phyloP scores from a whole-genome alignment of 176 grass and related monocot species.

The Poa pratensis region DNA sequence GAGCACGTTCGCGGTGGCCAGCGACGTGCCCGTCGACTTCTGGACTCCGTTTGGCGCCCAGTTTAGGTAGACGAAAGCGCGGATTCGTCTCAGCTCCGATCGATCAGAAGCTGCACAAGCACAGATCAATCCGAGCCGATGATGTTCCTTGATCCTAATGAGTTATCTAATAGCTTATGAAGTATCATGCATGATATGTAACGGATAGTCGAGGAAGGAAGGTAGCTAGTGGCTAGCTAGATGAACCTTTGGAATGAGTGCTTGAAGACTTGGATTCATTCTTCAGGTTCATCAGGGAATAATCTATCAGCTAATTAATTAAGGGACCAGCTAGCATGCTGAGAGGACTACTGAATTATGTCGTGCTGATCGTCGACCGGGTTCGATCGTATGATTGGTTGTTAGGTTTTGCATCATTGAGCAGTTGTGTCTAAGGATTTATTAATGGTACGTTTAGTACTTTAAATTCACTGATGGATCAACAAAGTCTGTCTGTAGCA shows the following conservation, averaged over 20 bases:
- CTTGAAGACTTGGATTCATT: slow-evolving; percentile 76
- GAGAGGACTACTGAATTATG: slow-evolving; percentile 29
- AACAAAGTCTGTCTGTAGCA: slow-evolving; percentile 62
- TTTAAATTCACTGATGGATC: slow-evolving; percentile 32
- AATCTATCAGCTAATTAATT: background rate
- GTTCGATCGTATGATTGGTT: slow-evolving; percentile 55
- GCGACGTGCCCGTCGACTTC: slow-evolving; percentile 78
- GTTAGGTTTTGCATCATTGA: slow-evolving; percentile 56
- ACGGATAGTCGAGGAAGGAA: slow-evolving; percentile 26
- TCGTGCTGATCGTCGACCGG: slow-evolving; percentile 15
- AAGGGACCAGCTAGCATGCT: slow-evolving; percentile 29
- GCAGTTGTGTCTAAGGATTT: slow-evolving; percentile 46
- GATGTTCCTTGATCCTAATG: background rate
- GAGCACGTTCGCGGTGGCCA: slow-evolving; percentile 80
- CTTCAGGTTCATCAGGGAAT: slow-evolving; percentile 70
- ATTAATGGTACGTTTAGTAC: slow-evolving; percentile 30
- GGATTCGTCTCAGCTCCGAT: background rate
- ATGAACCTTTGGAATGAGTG: slow-evolving; percentile 82
- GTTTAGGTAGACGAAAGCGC: slow-evolving; percentile 69
- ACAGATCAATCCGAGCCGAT: slow-evolving; percentile 15
- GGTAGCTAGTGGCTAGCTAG: slow-evolving; percentile 49
- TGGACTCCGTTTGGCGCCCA: slow-evolving; percentile 76
- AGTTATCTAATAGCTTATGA: slow-evolving; percentile 38
- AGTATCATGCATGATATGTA: slow-evolving; percentile 23
- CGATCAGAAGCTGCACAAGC: background rate